Percentiles rank a stretch among this genome's conserved stretches.
Conservation (phyloP, 257 asterid species). For the Penstemon davidsonii region DNA sequence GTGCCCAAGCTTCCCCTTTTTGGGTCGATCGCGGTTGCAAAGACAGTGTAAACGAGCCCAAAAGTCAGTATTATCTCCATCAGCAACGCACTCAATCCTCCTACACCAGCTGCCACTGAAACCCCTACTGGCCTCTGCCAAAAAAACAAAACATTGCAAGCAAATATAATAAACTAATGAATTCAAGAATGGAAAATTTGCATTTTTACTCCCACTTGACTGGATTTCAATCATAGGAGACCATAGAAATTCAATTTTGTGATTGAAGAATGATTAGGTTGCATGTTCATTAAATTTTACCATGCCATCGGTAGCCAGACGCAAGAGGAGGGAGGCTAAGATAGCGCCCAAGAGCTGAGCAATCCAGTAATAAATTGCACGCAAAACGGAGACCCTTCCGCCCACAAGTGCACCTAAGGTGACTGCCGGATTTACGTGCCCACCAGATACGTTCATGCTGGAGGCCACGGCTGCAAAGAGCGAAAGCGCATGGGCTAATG, state of each 20-base stretch:
- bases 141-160: not conserved
- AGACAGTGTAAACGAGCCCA: constrained; percentile 70
- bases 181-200: not conserved
- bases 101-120: constrained; percentile 65
- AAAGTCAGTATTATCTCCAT: constrained; percentile 84
- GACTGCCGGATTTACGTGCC: constrained; percentile 88
- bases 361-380: constrained; percentile 81
- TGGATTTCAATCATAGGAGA: not conserved
- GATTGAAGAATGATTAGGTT: not conserved
- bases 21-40: constrained; percentile 85
- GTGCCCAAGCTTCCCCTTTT: constrained; percentile 74
- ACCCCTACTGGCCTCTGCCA: constrained; percentile 88
- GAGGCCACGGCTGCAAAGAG: constrained; percentile 85
- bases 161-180: not conserved
- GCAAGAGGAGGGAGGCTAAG: constrained; percentile 61
- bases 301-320: constrained; percentile 69
- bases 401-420: constrained; percentile 92
- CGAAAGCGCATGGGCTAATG: constrained; percentile 71
- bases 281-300: constrained; percentile 29
- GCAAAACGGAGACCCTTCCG: constrained; percentile 71
- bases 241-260: not conserved
- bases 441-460: constrained; percentile 90
- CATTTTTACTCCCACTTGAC: not conserved
- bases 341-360: constrained; percentile 95
- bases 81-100: constrained; percentile 57